phyloP scores from a whole-genome alignment of 2,329 filamentous ascomycete genomes.

The Bipolaris zeicola region DNA sequence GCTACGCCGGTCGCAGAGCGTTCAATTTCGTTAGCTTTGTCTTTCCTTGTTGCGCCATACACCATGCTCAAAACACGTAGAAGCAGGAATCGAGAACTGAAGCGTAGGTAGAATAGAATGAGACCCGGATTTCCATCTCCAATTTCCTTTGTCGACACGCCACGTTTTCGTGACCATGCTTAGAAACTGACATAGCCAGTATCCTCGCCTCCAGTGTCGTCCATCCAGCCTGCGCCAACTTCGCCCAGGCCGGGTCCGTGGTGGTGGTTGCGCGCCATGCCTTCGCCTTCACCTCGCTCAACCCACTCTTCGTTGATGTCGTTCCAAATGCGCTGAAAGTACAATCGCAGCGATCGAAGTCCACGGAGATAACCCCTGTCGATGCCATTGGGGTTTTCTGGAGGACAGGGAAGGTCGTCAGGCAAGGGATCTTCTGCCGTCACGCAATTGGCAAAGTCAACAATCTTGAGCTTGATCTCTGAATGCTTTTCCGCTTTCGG shows the following conservation, averaged over 20 bases:
- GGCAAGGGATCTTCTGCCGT: constrained; percentile 76
- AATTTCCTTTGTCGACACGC: not conserved
- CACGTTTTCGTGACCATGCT: not conserved
- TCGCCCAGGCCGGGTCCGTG: constrained; percentile 43
- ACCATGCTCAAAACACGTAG: constrained; percentile 13
- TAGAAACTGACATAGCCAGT: constrained; percentile 48
- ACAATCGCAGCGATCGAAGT: constrained; percentile 75
- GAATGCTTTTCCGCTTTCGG: constrained; percentile 37
- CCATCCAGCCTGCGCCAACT: constrained; percentile 43
- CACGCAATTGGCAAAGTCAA: constrained; percentile 97
- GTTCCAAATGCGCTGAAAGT: constrained; percentile 85
- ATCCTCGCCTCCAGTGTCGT: constrained; percentile 41
- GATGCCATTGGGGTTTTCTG: constrained; percentile 76
- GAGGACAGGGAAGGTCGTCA: constrained; percentile 72
- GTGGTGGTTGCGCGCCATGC: constrained; percentile 41
- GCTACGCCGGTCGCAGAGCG: constrained; percentile 9
- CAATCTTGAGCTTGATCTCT: constrained; percentile 90
- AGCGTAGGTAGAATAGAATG: not conserved
- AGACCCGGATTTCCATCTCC: not conserved
- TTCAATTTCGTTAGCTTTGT: constrained; percentile 18
- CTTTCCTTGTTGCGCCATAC: constrained; percentile 10
- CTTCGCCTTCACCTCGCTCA: constrained; percentile 51
- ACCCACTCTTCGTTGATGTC: constrained; percentile 65
- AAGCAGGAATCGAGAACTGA: not conserved
- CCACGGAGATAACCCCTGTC: constrained; percentile 91